These are phyloP conservation scores for Pseudopithomyces chartarum DNA, from an alignment of 2,329 filamentous ascomycete genomes.

Conservation along the genomic window DNA sequence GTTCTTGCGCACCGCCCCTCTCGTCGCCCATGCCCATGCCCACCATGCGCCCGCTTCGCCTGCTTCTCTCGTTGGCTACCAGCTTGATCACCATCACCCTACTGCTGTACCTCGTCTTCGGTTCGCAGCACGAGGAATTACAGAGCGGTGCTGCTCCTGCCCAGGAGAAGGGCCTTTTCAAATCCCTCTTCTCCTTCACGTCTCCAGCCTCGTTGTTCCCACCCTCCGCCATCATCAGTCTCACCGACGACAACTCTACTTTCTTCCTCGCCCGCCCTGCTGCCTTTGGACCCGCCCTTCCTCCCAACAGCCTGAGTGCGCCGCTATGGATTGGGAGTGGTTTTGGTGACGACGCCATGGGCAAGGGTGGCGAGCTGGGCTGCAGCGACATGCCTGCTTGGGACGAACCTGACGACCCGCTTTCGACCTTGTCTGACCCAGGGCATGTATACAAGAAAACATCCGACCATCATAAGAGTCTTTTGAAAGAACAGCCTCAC, in stretches of 20 bases:
- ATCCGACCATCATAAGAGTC: conserved; percentile 13
- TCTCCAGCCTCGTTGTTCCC: conserved; percentile 84
- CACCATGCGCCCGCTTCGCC: conserved; percentile 43
- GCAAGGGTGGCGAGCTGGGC: conserved; percentile 80
- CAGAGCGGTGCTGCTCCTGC: conserved; percentile 21
- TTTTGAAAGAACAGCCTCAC: conserved; percentile 7
- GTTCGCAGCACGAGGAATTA: conserved; percentile 22
- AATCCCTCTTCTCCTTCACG: conserved; percentile 55
- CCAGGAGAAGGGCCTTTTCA: conserved; percentile 41
- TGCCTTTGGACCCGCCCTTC: conserved; percentile 84
- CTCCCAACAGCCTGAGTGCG: conserved; percentile 77
- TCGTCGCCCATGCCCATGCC: conserved; percentile 12
- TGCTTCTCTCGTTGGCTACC: conserved; percentile 50
- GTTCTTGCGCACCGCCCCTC: conserved; percentile 12
- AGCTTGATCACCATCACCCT: conserved; percentile 50
- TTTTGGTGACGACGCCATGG: conserved; percentile 76
- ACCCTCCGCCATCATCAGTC: conserved; percentile 90
- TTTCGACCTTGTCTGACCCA: conserved; percentile 7
- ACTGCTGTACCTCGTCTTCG: conserved; percentile 48
- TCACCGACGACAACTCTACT: conserved; percentile 97
- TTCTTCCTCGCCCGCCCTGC: conserved; percentile 93
- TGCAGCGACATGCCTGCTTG: conserved; percentile 95
- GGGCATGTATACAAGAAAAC: conserved; percentile 13
- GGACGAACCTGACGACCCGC: conserved; percentile 53
- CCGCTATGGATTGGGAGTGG: conserved; percentile 93